Base-by-base conservation (phyloP, 2,329 filamentous ascomycete species). In the Fusarium avenaceum region DNA sequence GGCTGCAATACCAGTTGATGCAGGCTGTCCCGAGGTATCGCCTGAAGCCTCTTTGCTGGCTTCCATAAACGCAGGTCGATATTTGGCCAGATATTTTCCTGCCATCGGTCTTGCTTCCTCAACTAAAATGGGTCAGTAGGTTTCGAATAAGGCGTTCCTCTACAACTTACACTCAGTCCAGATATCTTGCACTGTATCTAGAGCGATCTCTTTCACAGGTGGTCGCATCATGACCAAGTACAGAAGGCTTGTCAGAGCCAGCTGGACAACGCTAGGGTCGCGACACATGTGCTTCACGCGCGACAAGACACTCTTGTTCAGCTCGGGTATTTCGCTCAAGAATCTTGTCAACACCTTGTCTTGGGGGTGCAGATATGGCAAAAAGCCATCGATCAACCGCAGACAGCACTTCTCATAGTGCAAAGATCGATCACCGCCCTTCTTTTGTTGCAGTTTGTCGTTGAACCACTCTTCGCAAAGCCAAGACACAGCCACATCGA, bases 401-500 rank as follows among this genome's bases (percentile, higher is more conserved):
- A 94, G 80, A 4, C 89, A 89, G 86, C 92, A 96, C 74, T 88
- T 88, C 62, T 93, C 89, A 78, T 97, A 97, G 77, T 96, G 87
- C 33, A 86, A 75, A 4, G 86, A 83, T 9, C 85, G 84, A 40
- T 85, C 82, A 13, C 77, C 76, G 33, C 78, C 78, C n/a, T 76
- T 75, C 54, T 78, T 82, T 58, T 75, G 81, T 63, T 77, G 80
- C 67, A 82, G 80, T 77, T 79, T 89, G 77, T 98, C 95, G 73
- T 94, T 96, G 79, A 97, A 98, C 95, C 96, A 99, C 80, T 99
- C 96, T 78, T 99, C 96, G 72, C 91, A 97, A 17, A 99, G 85
- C 96, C 96, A 99, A 9, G 91, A 90, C 51, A 98, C 93, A 2
- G 94, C 95, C 22, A 96, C 87, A 71, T 96, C 94, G 66, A 98